phyloP scores from a whole-genome alignment of 768 basidiomycete species.

The Boletus rubropictus region DNA sequence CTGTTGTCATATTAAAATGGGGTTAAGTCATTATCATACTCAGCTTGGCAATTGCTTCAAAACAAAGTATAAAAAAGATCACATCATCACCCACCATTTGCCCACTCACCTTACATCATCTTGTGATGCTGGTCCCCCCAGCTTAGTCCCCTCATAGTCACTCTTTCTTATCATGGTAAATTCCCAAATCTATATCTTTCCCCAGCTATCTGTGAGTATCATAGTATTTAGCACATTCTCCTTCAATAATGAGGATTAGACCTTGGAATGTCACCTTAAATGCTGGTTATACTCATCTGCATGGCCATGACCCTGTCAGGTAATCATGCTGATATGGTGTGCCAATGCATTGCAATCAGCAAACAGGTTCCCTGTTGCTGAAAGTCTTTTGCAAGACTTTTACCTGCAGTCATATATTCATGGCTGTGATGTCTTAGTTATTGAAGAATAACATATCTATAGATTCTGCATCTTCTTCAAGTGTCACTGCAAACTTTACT shows the following conservation, averaged over 20 bases:
- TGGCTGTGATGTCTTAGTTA: conserved; percentile 1
- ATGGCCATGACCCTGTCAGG: background rate
- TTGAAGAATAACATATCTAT: conserved; percentile 1
- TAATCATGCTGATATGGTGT: background rate
- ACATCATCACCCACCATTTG: background rate
- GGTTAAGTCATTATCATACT: too few species aligned
- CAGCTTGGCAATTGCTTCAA: too few species aligned
- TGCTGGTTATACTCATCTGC: conserved; percentile 2
- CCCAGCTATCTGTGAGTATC: background rate
- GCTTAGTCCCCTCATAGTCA: background rate
- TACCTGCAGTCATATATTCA: conserved; percentile 8
- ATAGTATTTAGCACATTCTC: background rate
- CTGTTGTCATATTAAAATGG: too few species aligned
- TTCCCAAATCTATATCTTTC: background rate
- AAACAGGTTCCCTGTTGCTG: background rate
- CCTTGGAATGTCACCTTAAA: background rate
- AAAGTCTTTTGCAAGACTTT: conserved; percentile 4
- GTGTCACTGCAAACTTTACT: background rate
- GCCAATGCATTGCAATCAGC: background rate
- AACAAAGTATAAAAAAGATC: too few species aligned
- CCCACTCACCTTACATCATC: background rate
- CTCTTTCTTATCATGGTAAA: background rate
- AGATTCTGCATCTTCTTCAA: conserved; percentile 11
- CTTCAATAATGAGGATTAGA: background rate
- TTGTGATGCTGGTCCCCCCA: background rate